A percentile compares a stretch with the other conserved stretches of the same genome.
Conservation (phyloP, 805 yeast genomes). For the Zygotorulaspora sp. region DNA sequence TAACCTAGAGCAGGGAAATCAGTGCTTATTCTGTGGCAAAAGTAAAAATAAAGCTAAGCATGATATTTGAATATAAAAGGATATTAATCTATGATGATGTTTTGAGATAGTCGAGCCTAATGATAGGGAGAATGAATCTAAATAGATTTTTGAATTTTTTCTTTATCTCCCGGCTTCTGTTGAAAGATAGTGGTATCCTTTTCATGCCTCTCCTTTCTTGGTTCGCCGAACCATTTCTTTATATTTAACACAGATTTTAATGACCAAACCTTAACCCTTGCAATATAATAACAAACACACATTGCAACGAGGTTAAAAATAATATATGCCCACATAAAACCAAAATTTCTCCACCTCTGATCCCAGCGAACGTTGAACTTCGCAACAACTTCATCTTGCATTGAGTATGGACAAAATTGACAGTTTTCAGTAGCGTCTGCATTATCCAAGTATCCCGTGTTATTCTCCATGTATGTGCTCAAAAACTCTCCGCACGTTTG, state of each 20-base stretch:
- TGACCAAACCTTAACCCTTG: slow-evolving; percentile 40
- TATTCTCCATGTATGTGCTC: slow-evolving; percentile 31
- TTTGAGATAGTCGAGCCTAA: too few relatives aligned
- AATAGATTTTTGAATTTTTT: slow-evolving; percentile 26
- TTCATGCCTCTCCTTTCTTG: slow-evolving; percentile 46
- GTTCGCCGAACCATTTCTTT: slow-evolving; percentile 41
- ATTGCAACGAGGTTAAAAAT: slow-evolving; percentile 40
- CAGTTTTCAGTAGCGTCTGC: slow-evolving; percentile 49
- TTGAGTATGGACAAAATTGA: slow-evolving; percentile 51
- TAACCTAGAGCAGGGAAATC: too few relatives aligned
- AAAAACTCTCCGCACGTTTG: slow-evolving; percentile 48
- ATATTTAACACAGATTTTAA: slow-evolving; percentile 34
- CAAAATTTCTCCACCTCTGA: slow-evolving; percentile 66
- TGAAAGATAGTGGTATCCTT: slow-evolving; percentile 43
- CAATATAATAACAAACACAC: slow-evolving; percentile 35
- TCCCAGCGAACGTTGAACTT: slow-evolving; percentile 38
- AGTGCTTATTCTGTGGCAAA: too few relatives aligned
- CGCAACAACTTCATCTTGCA: slow-evolving; percentile 57
- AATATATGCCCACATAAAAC: slow-evolving; percentile 47
- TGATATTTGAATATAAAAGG: too few relatives aligned
- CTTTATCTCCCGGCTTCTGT: slow-evolving; percentile 39
- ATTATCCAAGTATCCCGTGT: slow-evolving; percentile 45
- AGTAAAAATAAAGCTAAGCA: too few relatives aligned
- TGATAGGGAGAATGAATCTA: too few relatives aligned
- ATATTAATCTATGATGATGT: too few relatives aligned